Evolutionary conservation across 73 alveolate genomes (phyloP).

Genomic region (Paramecium tetraurelia): DNA sequence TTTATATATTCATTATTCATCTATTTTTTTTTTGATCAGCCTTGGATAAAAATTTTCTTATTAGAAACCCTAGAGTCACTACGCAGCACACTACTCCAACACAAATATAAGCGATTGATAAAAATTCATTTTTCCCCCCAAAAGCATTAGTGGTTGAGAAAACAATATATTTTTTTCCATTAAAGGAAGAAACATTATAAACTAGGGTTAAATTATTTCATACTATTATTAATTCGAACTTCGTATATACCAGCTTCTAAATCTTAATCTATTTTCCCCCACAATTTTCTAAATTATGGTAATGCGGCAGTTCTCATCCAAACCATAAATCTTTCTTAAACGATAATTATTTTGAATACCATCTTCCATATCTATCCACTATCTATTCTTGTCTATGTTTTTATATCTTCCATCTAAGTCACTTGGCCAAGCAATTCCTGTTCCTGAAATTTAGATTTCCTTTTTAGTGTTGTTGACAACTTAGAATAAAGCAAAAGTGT

Average conservation of each 20-base stretch:
- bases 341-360: neutral
- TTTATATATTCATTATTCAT: neutral
- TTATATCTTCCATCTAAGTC: constrained; percentile 79
- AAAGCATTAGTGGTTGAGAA: constrained; percentile 77
- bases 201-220: constrained; percentile 51
- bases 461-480: neutral
- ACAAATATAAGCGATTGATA: constrained; percentile 73
- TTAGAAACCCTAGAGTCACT: constrained; percentile 62
- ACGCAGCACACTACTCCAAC: constrained; percentile 77
- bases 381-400: neutral
- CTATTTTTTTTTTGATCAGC: constrained; percentile 28
- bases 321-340: constrained; percentile 80
- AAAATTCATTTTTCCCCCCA: constrained; percentile 88
- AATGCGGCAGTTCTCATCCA: constrained; percentile 95
- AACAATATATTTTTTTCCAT: constrained; percentile 77
- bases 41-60: constrained; percentile 30
- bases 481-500: constrained; percentile 56
- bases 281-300: constrained; percentile 84
- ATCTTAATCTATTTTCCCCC: constrained; percentile 79
- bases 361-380: constrained; percentile 82
- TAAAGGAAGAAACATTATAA: constrained; percentile 77
- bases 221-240: neutral
- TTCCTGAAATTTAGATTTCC: constrained; percentile 15
- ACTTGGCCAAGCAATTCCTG: constrained; percentile 82
- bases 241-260: constrained; percentile 65